Evolutionary conservation across 192 early-diverging fungal species (phyloP), one percentile per base, ranked within the genome.

Genomic region (Hyaloraphidium curvatum): DNA sequence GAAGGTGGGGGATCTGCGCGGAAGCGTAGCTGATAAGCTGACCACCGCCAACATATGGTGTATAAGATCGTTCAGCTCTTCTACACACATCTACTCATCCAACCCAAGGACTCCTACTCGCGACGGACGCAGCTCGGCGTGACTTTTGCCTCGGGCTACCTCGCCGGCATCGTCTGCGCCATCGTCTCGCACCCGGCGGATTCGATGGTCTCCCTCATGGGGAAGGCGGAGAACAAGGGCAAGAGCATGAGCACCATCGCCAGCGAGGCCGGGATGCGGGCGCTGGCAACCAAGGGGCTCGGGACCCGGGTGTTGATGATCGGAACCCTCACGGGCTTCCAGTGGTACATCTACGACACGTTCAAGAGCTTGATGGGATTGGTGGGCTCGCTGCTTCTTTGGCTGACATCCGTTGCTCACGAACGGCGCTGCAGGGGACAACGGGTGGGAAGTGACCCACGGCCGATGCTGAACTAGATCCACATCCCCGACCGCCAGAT

Each of bases 181-280:
- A 75, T 89, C 58, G 82, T 91, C 35, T 86, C 83, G 39, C 88
- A 91, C 67, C 88, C 88, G 5, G 88, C 88, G 28, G 88, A 91
- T 62, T 81, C 84, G 1, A 62, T 91, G 35, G 67, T 69, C 55
- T 69, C 67, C 3, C 60, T 66, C 25, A 56, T 69, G 58, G 53
- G 57, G 51, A 69, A 69, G 55, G 54, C 63, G 25, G 64, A 59
- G 57, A 73, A 73, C 67, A 73, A 70, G 66, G 71, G 71, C 62
- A 73, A 73, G 67, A 30, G 52, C 28, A 22, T 69, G 40, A 67
- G 65, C 21, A 54, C 53, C 30, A 73, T 73, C 55, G 67, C 71
- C 39, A n/a, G 35, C 22, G 71, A 73, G 55, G 23, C 55, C 51
- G 71, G 71, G 14, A 39, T 58, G 53, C 7, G 40, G 31, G 59